Conservation (phyloP, 306 rosid species). For the Acacia crassicarpa region DNA sequence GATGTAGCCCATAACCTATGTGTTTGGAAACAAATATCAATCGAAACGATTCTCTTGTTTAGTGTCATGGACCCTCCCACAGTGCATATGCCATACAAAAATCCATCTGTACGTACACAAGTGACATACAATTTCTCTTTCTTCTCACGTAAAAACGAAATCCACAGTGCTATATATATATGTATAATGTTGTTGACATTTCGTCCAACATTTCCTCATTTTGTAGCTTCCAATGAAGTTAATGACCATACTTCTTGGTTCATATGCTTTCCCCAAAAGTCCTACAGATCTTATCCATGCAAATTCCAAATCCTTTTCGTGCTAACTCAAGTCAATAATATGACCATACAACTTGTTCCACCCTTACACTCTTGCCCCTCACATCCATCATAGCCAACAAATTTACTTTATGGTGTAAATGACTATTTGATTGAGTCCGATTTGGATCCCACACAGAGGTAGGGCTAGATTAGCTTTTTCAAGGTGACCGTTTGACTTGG, state of each 20-base stretch:
- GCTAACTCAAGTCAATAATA: neutral
- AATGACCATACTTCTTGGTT: slow-evolving; percentile 37
- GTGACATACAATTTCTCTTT: slow-evolving; percentile 38
- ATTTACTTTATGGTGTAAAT: no score
- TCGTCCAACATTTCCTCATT: slow-evolving; percentile 40
- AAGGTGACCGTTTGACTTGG: no score
- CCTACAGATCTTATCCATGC: slow-evolving; percentile 33
- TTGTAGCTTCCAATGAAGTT: slow-evolving; percentile 41
- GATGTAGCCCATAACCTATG: slow-evolving; percentile 39
- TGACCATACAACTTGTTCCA: slow-evolving; percentile 26
- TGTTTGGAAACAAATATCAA: slow-evolving; percentile 5
- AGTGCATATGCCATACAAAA: slow-evolving; percentile 23
- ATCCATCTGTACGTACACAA: neutral
- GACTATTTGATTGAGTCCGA: no score
- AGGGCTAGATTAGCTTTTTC: neutral
- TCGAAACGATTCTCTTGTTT: slow-evolving; percentile 26
- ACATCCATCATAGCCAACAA: neutral
- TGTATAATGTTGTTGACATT: slow-evolving; percentile 33
- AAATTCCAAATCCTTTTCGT: neutral
- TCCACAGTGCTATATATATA: neutral
- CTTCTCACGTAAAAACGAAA: slow-evolving; percentile 36
- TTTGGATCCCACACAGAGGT: neutral
- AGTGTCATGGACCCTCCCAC: slow-evolving; percentile 51
- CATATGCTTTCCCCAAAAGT: slow-evolving; percentile 2
- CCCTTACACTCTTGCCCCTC: neutral